Percentiles rank a stretch among this genome's conserved stretches.
These are phyloP conservation scores for Astrothelium macrocarpum DNA, from an alignment of 495 filamentous ascomycete genomes.

Conservation along the genomic window DNA sequence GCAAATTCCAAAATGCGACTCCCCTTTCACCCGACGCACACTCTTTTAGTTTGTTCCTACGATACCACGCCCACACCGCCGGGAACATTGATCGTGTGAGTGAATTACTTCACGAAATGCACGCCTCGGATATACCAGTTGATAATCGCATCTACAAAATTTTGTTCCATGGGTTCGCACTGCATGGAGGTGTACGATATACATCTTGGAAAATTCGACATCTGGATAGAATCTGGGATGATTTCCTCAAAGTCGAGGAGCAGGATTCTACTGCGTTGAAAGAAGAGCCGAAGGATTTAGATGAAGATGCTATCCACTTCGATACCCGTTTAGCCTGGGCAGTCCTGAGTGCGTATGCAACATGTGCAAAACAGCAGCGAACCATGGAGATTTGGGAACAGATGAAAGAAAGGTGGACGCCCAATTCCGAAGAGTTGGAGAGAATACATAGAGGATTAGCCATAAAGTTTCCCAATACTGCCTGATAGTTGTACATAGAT, in stretches of 20 bases:
- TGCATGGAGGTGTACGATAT: conserved; percentile 53
- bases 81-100: conserved; percentile 50
- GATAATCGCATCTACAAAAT: conserved; percentile 28
- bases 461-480: neutral
- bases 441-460: neutral
- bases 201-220: conserved; percentile 55
- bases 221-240: conserved; percentile 38
- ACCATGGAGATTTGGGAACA: conserved; percentile 20
- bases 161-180: conserved; percentile 65
- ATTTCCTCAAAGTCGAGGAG: conserved; percentile 19
- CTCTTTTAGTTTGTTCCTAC: conserved; percentile 56
- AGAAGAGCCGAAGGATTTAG: neutral
- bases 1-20: conserved; percentile 43
- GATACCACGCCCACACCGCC: conserved; percentile 37
- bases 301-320: conserved; percentile 13
- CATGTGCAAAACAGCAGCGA: conserved; percentile 14
- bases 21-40: conserved; percentile 50
- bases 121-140: conserved; percentile 3
- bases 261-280: neutral
- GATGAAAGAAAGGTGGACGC: conserved; percentile 9
- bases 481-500: neutral
- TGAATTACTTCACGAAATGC: conserved; percentile 57
- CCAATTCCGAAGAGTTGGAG: neutral
- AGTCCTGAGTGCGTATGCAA: conserved; percentile 14
- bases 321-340: neutral